These are phyloP conservation scores for Pseudogymnoascus sp. DNA, from an alignment of 2,329 filamentous ascomycete genomes.

Conservation along the genomic window DNA sequence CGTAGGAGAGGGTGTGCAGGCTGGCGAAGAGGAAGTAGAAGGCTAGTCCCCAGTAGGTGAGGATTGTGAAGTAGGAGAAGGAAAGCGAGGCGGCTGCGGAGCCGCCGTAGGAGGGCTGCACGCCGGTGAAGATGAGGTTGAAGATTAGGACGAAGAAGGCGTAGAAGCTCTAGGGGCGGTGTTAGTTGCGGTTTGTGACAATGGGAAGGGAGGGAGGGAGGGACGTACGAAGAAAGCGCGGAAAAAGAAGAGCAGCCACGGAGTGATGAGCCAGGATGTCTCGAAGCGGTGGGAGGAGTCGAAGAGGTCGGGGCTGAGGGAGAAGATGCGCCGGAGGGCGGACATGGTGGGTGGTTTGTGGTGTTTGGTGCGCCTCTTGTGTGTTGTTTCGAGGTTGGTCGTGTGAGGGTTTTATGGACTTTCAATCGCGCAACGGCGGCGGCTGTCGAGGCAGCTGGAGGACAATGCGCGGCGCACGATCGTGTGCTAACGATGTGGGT, in stretches of 20 bases:
- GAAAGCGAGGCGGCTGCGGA: conserved; percentile 36
- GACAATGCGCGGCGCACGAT: no score
- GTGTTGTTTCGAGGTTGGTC: no score
- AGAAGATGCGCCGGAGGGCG: conserved; percentile 9
- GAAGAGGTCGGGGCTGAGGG: conserved; percentile 22
- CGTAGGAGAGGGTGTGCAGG: conserved; percentile 62
- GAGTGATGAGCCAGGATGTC: conserved; percentile 73
- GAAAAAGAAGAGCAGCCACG: conserved; percentile 49
- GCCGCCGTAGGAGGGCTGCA: neutral
- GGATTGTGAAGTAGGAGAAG: conserved; percentile 71
- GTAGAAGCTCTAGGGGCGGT: conserved; percentile 47
- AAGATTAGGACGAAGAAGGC: conserved; percentile 61
- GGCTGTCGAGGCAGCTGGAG: no score
- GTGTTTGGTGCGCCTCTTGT: no score
- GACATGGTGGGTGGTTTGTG: neutral
- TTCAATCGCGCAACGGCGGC: no score
- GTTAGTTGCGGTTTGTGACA: conserved; percentile 15
- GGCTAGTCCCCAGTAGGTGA: conserved; percentile 68
- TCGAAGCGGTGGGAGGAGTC: conserved; percentile 53
- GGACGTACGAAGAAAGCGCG: conserved; percentile 46
- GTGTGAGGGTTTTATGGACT: no score
- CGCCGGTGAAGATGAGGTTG: conserved; percentile 51
- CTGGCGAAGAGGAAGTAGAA: conserved; percentile 68
- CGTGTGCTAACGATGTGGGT: no score
- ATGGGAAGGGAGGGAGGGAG: conserved; percentile 19